Base-by-base conservation (phyloP, 78 protist species). In the Speleostelium caveatum region DNA sequence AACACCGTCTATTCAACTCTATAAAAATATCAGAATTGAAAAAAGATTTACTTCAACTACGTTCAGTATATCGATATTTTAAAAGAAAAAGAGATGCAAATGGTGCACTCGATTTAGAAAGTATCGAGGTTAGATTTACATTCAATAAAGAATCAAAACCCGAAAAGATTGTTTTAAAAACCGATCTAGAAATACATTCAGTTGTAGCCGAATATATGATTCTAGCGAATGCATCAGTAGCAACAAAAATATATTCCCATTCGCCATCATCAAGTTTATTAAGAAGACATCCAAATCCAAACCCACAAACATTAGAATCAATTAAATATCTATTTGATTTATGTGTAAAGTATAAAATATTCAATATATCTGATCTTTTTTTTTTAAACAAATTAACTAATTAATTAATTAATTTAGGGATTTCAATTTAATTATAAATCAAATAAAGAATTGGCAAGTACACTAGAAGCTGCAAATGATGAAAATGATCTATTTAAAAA, bases 121-220 rank as follows among this genome's bases (percentile, higher is more conserved):
- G 75, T 0, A 76, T 66, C 4, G 95, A 92, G 36, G 91, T 92
- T 41, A 63, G 93, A 39, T 86, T 86, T 38, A 16, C 56, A 66
- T 73, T 86, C 41, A 73, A 73, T 38, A 12, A 14, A 19, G 24
- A 85, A 24, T 28, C 74, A 41, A 49, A 73, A 39, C 83, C 93
- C 17, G 72, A 93, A 2, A 86, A 63, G 33, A 73, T 75, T 16
- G 68, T 91, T 1, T 24, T 76, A 30, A 73, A 93, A 36, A 66
- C 35, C 21, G 94, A 93, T 32, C 56, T 83, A 5, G 95, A 90
- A 62, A 73, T 95, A 28, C 95, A 95, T 71, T 65, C 49, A 28
- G 28, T 98, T 56, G 97, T 97, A 0, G 99, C 96, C 24, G 99
- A 98, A 67, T 98, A 92, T 56, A 98, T 98, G 99, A 92, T 98